phyloP scores from a whole-genome alignment of 371 early-diverging fungal species.

The Basidiobolus meristosporus region DNA sequence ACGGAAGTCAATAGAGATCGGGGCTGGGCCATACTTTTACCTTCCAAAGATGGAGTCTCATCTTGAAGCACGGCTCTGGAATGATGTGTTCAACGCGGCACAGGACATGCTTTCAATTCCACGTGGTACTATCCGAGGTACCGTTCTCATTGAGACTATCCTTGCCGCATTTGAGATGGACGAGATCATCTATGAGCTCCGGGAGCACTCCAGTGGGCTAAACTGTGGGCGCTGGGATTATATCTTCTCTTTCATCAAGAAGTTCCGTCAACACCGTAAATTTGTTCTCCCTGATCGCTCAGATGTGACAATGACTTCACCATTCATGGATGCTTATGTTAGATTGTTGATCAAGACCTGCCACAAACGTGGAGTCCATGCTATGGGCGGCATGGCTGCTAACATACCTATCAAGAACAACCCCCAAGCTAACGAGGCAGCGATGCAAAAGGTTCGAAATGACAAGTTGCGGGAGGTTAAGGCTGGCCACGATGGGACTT shows the following conservation, averaged over 20 bases:
- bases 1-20: no score
- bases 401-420: slow-evolving; percentile 93
- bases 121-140: slow-evolving; percentile 88
- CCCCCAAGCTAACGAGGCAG: slow-evolving; percentile 62
- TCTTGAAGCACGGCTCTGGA: slow-evolving; percentile 91
- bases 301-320: slow-evolving; percentile 80
- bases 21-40: no score
- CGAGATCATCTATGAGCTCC: slow-evolving; percentile 83
- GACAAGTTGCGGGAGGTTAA: slow-evolving; percentile 88
- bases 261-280: slow-evolving; percentile 67
- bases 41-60: no score
- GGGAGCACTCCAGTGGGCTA: slow-evolving; percentile 86
- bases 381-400: slow-evolving; percentile 98
- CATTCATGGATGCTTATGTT: slow-evolving; percentile 92
- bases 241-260: slow-evolving; percentile 92
- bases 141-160: slow-evolving; percentile 92
- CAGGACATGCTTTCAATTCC: slow-evolving; percentile 80
- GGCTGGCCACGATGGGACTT: slow-evolving; percentile 91
- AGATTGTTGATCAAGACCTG: slow-evolving; percentile 89
- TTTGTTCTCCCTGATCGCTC: slow-evolving; percentile 79
- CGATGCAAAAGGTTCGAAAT: slow-evolving; percentile 78
- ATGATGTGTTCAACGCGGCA: slow-evolving; percentile 82
- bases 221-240: slow-evolving; percentile 98
- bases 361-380: slow-evolving; percentile 91
- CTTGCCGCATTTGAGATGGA: slow-evolving; percentile 95